Evolutionary conservation across 192 early-diverging fungal genomes (phyloP), one percentile per base, ranked within the genome.

Genomic region (Pilobolus umbonatus): DNA sequence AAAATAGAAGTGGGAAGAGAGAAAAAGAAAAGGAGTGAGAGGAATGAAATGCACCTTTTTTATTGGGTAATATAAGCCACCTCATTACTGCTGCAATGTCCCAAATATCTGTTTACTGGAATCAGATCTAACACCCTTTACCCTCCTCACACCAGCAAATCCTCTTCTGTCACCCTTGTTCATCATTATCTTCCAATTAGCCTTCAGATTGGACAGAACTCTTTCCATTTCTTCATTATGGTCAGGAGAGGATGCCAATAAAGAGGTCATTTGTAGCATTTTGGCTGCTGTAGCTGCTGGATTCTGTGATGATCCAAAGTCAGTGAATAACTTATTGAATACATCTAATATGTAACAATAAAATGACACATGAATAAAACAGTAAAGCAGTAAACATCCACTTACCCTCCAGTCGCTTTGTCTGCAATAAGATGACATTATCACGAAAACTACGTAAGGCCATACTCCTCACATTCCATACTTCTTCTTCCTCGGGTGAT

Each of bases 231-330:
- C 58, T 28, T 61, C 39, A 52, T 80, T 77, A 22, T 77, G 71
- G 8, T 72, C 71, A 3, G 75, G 71, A 15, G 78, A 71, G 24
- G 80, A 80, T 0, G 78, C 76, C n/a, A 87, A 40, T 21, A 88
- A 60, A 17, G 74, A 80, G 1, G 84, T 83, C 86, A 88, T 88
- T 61, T 88, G 86, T 17, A 88, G 53, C 77, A 88, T 80, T 14
- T 81, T 78, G 34, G 83, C 75, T 14, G 83, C 83, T 10, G 81
- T 83, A 14, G 85, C 85, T 17, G 79, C 71, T 6, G 82, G 75
- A 15, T 82, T 81, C 35, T 82, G 78, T 14, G 78, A 78, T 2
- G 79, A 80, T 55, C 84, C 85, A 66, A 85, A 80, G 45, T 84
- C 85, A 34, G 68, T 74, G 40, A 84, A 81, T 15, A 88, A 59